A percentile compares a stretch with the other conserved stretches of the same genome.
Conservation (phyloP, 1,284 basidiomycete genomes). For the Boletus calvinii region DNA sequence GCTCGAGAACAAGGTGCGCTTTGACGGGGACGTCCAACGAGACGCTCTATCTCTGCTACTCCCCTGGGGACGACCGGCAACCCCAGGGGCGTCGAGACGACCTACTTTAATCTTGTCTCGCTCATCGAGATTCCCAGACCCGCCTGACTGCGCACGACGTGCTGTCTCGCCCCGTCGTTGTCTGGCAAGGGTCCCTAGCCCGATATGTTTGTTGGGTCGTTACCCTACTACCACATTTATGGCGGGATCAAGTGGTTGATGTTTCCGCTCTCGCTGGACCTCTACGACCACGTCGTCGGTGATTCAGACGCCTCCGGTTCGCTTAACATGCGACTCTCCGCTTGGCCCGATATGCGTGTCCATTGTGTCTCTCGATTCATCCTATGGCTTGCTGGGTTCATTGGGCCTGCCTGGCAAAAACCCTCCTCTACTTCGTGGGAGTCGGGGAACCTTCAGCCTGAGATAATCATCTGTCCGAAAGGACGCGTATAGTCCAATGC, state of each 20-base stretch:
- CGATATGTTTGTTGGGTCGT: too few species aligned
- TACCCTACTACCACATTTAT: conserved; percentile 36
- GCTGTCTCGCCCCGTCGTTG: conserved; percentile 26
- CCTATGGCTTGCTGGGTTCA: too few species aligned
- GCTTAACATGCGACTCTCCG: too few species aligned
- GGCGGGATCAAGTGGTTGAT: conserved; percentile 60
- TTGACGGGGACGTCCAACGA: conserved; percentile 50
- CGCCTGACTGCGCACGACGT: conserved; percentile 39
- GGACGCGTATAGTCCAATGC: too few species aligned
- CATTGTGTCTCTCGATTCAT: too few species aligned
- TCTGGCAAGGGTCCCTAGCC: not conserved
- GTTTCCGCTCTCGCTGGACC: conserved; percentile 56
- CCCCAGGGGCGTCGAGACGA: conserved; percentile 64
- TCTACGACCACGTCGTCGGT: too few species aligned
- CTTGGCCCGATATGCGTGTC: too few species aligned
- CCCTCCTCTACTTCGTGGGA: too few species aligned
- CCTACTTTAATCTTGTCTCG: conserved; percentile 62
- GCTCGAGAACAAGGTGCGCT: conserved; percentile 46
- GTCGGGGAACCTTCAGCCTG: too few species aligned
- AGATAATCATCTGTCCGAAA: too few species aligned
- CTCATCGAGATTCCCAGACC: conserved; percentile 45
- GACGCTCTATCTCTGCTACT: conserved; percentile 65
- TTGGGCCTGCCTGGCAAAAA: too few species aligned
- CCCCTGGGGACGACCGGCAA: conserved; percentile 65
- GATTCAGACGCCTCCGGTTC: too few species aligned